A percentile compares a stretch with the other conserved stretches of the same genome.
These are phyloP conservation scores for Oxalis stricta DNA, from an alignment of 441 rosid genomes.

Conservation along the genomic window DNA sequence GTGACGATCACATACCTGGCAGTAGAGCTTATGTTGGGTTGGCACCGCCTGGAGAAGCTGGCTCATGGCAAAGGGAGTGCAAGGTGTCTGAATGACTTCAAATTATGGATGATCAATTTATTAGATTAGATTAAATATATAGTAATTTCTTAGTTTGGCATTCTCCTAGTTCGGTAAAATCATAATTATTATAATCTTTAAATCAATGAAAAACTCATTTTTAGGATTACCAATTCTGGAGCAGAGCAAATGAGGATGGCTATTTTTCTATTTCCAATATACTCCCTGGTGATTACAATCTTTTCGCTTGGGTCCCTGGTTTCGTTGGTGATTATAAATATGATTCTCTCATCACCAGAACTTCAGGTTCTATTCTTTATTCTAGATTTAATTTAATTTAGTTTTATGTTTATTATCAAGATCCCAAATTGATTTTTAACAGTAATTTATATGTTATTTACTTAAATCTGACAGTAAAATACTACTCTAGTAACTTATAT, in stretches of 20 bases:
- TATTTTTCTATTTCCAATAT: constrained; percentile 27
- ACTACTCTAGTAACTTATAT: too few relatives aligned
- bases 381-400: too few relatives aligned
- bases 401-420: too few relatives aligned
- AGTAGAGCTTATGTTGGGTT: constrained; percentile 40
- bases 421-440: too few relatives aligned
- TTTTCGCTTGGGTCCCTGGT: constrained; percentile 57
- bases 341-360: constrained; percentile 17
- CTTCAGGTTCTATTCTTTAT: constrained; percentile 22
- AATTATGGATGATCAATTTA: too few relatives aligned
- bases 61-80: constrained; percentile 65
- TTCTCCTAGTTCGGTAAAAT: too few relatives aligned
- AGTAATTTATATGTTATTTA: too few relatives aligned
- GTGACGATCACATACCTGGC: constrained; percentile 22
- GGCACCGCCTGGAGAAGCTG: constrained; percentile 42
- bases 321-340: constrained; percentile 53
- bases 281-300: constrained; percentile 34
- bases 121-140: too few relatives aligned
- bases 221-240: constrained; percentile 61
- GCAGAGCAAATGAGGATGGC: constrained; percentile 31
- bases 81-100: constrained; percentile 20
- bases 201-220: neutral
- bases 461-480: too few relatives aligned
- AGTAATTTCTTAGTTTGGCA: too few relatives aligned
- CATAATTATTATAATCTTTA: neutral